These are phyloP conservation scores for Picochlorum costavermella DNA, from an alignment of 139 green algal genomes.

Conservation along the genomic window DNA sequence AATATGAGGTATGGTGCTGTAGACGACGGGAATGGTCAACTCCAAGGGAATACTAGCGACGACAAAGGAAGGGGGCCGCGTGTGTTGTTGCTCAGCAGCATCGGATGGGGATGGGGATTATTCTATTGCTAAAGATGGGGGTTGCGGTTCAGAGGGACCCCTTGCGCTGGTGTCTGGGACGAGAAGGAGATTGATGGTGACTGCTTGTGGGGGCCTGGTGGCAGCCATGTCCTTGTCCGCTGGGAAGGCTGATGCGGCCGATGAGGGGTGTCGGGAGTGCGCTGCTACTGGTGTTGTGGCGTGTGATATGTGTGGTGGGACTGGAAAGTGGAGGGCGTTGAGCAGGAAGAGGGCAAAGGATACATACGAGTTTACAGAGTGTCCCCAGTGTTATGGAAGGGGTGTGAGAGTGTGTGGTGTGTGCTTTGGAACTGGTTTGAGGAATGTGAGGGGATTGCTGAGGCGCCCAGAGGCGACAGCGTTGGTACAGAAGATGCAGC, in stretches of 20 bases:
- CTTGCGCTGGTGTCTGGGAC: not conserved
- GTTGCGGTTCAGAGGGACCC: not conserved
- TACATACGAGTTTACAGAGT: constrained; percentile 97
- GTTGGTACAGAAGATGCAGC: constrained; percentile 91
- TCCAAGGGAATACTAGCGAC: too few species aligned
- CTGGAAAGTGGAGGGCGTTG: constrained; percentile 94
- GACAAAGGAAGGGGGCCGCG: too few species aligned
- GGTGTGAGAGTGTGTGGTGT: constrained; percentile 85
- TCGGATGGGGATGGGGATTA: too few species aligned
- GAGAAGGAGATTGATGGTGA: not conserved
- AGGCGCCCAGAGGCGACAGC: constrained; percentile 76
- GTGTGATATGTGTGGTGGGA: constrained; percentile 98
- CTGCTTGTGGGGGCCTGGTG: not conserved
- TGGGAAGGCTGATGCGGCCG: not conserved
- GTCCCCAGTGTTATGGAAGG: constrained; percentile 89
- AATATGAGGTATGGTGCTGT: too few species aligned
- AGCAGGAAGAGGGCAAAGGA: constrained; percentile 74
- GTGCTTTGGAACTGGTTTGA: constrained; percentile 91
- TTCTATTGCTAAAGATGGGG: too few species aligned
- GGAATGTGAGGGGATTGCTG: constrained; percentile 87
- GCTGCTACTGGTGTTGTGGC: constrained; percentile 59
- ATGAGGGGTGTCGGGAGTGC: constrained; percentile 65
- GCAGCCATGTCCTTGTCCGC: not conserved
- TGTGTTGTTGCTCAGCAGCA: too few species aligned
- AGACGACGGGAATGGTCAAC: too few species aligned